Base-by-base conservation (phyloP, 2,329 filamentous ascomycete genomes). In the Xenoacremonium recifei region DNA sequence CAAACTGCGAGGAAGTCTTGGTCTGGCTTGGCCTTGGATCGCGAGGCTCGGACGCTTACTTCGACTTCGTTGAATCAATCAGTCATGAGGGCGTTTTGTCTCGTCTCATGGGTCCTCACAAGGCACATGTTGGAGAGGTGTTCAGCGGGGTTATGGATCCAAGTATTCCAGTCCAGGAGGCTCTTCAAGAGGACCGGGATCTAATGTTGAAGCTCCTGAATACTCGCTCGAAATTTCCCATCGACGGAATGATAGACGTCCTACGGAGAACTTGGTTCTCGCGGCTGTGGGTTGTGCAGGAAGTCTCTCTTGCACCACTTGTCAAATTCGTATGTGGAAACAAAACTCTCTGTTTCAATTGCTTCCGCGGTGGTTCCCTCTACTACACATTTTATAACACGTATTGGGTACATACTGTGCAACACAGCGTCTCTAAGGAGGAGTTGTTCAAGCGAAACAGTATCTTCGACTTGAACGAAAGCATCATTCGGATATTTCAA, bases 201-300 rank as follows among this genome's bases (percentile, higher is more conserved):
- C 59, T 57, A 9, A 19, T 65, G 1, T 41, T 63, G 3, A 44
- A 36, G 10, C 45, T 63, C 2, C 7, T 66, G 1, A 42, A 39
- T 0, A 50, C 42, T 2, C 52, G 53, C 21, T 55, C 56, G 3
- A 21, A 15, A 3, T 64, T 55, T 29, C 62, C 62, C 3, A 29
- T 63, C 2, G 39, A 49, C 3, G 59, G 56, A 6, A 44, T 55
- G n/a, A 35, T 44, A 1, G 61, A 62, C 19, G 46, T 65, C 2
- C 47, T 66, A 20, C 39, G 49, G 11, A 51, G 61, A 4, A 6
- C 41, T 2, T 66, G 63, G 63, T 58, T 61, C 40, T 49, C 40
- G 17, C 62, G 64, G 5, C 45, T 66, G 1, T 68, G 64, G 65
- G 58, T 54, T 3, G 60, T 67, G 6, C 64, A 66, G 45, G 64